These are phyloP conservation scores for Knufia petricola DNA, from an alignment of 2,329 filamentous ascomycete species.

Conservation along the genomic window DNA sequence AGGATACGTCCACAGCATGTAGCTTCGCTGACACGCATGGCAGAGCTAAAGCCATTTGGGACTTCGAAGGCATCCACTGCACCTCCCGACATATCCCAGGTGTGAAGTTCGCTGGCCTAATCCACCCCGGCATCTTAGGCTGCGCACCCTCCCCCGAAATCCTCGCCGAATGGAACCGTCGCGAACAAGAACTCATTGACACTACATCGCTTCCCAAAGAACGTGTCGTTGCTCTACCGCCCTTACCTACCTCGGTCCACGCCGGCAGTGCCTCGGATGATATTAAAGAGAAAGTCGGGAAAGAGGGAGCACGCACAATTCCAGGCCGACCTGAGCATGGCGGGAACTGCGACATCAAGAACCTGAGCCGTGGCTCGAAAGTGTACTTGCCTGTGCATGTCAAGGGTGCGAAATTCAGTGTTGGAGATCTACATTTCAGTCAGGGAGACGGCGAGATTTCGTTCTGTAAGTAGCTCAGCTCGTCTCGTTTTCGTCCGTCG, in stretches of 20 bases:
- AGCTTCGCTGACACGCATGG: not conserved
- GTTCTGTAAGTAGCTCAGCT: no score
- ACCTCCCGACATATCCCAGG: slow-evolving; percentile 77
- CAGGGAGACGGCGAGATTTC: slow-evolving; percentile 63
- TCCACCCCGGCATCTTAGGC: slow-evolving; percentile 84
- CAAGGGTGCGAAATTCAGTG: slow-evolving; percentile 74
- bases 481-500: no score
- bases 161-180: slow-evolving; percentile 70
- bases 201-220: slow-evolving; percentile 47
- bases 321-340: slow-evolving; percentile 78
- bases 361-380: slow-evolving; percentile 66
- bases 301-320: slow-evolving; percentile 74
- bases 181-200: slow-evolving; percentile 70
- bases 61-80: slow-evolving; percentile 70
- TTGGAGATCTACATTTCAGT: slow-evolving; percentile 79
- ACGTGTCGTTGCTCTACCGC: slow-evolving; percentile 67
- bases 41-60: slow-evolving; percentile 63
- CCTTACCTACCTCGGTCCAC: slow-evolving; percentile 61
- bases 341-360: slow-evolving; percentile 89
- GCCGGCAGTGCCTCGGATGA: slow-evolving; percentile 54
- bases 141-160: slow-evolving; percentile 75
- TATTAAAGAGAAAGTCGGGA: slow-evolving; percentile 57
- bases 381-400: slow-evolving; percentile 86
- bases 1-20: slow-evolving; percentile 22
- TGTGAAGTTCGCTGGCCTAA: slow-evolving; percentile 78